phyloP scores from a whole-genome alignment of 1,284 basidiomycete species.

The Ganoderma lingzhi region DNA sequence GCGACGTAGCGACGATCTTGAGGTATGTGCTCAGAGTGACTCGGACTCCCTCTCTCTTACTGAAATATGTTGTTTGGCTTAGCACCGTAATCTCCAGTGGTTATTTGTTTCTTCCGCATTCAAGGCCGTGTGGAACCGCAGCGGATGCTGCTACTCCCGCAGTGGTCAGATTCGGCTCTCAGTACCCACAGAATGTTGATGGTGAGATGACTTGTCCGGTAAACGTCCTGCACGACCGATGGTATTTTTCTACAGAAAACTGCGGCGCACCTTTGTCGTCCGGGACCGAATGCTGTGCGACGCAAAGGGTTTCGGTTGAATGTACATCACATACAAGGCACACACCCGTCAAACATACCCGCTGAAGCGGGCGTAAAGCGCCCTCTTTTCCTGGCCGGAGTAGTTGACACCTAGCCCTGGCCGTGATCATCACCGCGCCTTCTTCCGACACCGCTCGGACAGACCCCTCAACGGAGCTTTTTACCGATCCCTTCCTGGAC shows the following conservation, averaged over 20 bases:
- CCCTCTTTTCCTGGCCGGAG: not conserved
- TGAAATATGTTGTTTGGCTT: not conserved
- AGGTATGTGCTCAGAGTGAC: not conserved
- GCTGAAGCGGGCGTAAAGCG: not conserved
- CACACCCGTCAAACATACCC: constrained; percentile 3
- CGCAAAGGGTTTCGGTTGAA: not conserved
- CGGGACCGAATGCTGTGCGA: not conserved
- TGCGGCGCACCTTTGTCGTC: not conserved
- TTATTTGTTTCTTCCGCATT: not conserved
- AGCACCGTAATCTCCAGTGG: not conserved
- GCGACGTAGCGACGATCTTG: not conserved
- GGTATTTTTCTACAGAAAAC: not conserved
- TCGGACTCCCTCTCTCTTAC: not conserved
- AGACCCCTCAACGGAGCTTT: not conserved
- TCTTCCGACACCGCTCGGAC: not conserved
- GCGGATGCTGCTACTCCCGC: not conserved
- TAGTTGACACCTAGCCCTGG: not conserved
- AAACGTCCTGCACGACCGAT: not conserved
- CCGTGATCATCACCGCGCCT: not conserved
- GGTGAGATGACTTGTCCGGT: not conserved
- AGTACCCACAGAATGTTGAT: not conserved
- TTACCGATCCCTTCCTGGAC: not conserved
- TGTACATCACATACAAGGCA: not conserved
- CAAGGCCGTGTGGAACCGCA: not conserved
- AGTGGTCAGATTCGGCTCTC: not conserved